Percentiles rank a stretch among this genome's conserved stretches.
Evolutionary conservation across 2,329 filamentous ascomycete genomes (phyloP).

Genomic region (Ophiognomonia clavigignenti-juglandacearum): DNA sequence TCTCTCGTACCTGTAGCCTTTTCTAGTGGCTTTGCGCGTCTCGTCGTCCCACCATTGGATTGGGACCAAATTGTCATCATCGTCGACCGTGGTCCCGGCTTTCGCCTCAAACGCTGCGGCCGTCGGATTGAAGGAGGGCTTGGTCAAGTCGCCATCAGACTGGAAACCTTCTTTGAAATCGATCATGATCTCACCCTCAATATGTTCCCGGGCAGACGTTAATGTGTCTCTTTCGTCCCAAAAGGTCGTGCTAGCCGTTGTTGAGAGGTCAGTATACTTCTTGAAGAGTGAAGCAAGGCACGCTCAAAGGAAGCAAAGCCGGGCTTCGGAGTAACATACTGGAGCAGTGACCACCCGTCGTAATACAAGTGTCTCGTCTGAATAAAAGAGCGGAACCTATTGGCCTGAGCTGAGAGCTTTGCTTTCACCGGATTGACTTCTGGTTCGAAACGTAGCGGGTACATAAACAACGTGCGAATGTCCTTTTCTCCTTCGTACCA

Average conservation of each 20-base stretch:
- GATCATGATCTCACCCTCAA: constrained; percentile 7
- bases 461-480: not conserved
- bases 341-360: not conserved
- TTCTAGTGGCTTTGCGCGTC: not conserved
- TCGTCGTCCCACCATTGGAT: not conserved
- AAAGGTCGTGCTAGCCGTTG: no score
- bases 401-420: not conserved
- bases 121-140: not conserved
- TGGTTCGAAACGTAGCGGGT: constrained; percentile 2
- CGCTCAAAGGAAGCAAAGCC: no score
- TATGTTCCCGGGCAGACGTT: not conserved
- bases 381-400: not conserved
- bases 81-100: no score
- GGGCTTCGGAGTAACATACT: no score
- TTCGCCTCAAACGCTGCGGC: not conserved
- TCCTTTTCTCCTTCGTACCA: constrained; percentile 2
- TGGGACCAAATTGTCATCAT: not conserved
- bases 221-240: no score
- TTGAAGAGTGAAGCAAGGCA: no score
- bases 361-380: not conserved
- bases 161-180: constrained; percentile 7
- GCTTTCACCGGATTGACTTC: not conserved
- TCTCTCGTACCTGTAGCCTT: not conserved
- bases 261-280: no score
- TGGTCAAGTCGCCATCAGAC: not conserved